A percentile compares a stretch with the other conserved stretches of the same genome.
phyloP scores from a whole-genome alignment of 2,329 filamentous ascomycete genomes.

The Tolypocladium inflatum region DNA sequence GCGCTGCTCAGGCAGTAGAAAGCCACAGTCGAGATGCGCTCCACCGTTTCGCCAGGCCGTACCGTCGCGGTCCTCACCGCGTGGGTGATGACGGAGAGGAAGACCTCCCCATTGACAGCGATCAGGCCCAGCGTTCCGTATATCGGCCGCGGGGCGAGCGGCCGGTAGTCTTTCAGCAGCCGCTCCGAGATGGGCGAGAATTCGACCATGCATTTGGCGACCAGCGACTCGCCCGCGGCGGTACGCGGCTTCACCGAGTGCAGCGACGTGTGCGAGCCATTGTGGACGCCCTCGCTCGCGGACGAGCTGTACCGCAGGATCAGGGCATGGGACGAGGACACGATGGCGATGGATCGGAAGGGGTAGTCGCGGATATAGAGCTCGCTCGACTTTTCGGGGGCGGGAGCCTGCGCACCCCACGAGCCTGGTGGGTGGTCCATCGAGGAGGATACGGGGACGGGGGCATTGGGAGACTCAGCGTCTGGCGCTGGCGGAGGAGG shows the following conservation, averaged over 20 bases:
- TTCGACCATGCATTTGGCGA: constrained; percentile 76
- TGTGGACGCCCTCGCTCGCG: constrained; percentile 47
- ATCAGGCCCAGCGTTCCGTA: constrained; percentile 85
- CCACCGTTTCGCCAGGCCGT: constrained; percentile 78
- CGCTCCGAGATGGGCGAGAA: constrained; percentile 57
- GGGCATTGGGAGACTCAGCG: constrained; percentile 5
- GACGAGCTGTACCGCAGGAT: constrained; percentile 72
- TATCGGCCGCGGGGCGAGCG: constrained; percentile 62
- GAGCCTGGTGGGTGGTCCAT: constrained; percentile 39
- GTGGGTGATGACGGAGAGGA: constrained; percentile 79
- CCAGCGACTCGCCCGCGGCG: constrained; percentile 29
- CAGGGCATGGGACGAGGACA: constrained; percentile 68
- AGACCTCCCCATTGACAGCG: constrained; percentile 74
- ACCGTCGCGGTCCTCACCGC: constrained; percentile 72
- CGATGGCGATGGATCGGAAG: constrained; percentile 78
- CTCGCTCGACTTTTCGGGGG: constrained; percentile 56
- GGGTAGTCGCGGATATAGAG: constrained; percentile 81
- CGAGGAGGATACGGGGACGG: not conserved
- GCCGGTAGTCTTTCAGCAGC: constrained; percentile 67
- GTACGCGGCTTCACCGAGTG: constrained; percentile 34
- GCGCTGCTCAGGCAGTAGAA: constrained; percentile 88
- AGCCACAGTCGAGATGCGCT: constrained; percentile 76
- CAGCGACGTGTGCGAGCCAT: constrained; percentile 49
- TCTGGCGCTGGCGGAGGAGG: constrained; percentile 5
- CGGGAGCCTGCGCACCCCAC: constrained; percentile 37